phyloP scores from a whole-genome alignment of 2,329 filamentous ascomycete species.

The Thielaviopsis populi region DNA sequence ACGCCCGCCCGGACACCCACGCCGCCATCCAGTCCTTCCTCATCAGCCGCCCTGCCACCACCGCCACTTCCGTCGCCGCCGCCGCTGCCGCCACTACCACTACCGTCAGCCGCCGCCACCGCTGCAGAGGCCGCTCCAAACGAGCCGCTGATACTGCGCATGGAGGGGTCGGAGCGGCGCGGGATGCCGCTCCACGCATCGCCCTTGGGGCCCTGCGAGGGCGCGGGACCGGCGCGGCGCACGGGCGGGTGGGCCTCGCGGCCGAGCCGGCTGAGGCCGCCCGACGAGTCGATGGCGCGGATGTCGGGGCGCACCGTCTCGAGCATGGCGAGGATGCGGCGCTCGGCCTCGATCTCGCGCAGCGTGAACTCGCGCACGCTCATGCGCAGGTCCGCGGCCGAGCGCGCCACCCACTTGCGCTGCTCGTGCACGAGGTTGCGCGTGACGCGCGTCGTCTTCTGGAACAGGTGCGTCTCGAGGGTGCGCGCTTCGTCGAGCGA shows the following conservation, averaged over 20 bases:
- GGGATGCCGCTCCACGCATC: slow-evolving; percentile 96
- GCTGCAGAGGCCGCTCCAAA: slow-evolving; percentile 49
- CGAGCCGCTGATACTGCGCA: slow-evolving; percentile 58
- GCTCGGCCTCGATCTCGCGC: slow-evolving; percentile 88
- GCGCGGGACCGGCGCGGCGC: slow-evolving; percentile 62
- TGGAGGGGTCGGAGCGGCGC: slow-evolving; percentile 62
- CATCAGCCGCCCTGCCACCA: slow-evolving; percentile 18
- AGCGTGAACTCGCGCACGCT: slow-evolving; percentile 86
- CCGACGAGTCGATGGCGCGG: slow-evolving; percentile 77
- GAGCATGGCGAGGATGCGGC: slow-evolving; percentile 79
- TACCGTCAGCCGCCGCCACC: slow-evolving; percentile 43
- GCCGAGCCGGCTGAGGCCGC: slow-evolving; percentile 77
- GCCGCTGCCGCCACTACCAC: slow-evolving; percentile 27
- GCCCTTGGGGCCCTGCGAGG: slow-evolving; percentile 91
- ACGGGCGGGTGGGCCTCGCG: slow-evolving; percentile 68
- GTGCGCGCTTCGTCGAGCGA: slow-evolving; percentile 75
- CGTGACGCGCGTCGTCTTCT: slow-evolving; percentile 81
- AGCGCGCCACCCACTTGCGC: slow-evolving; percentile 78
- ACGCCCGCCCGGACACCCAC: slow-evolving; percentile 28
- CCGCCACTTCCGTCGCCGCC: slow-evolving; percentile 20
- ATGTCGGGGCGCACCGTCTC: slow-evolving; percentile 89
- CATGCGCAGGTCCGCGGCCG: slow-evolving; percentile 64
- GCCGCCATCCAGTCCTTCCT: background rate
- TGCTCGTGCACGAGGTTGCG: slow-evolving; percentile 78
- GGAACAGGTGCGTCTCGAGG: slow-evolving; percentile 64